Percentiles rank a stretch among this genome's conserved stretches.
phyloP scores from a whole-genome alignment of 805 yeast species.

The Yamadazyma takamatsuzukensis region DNA sequence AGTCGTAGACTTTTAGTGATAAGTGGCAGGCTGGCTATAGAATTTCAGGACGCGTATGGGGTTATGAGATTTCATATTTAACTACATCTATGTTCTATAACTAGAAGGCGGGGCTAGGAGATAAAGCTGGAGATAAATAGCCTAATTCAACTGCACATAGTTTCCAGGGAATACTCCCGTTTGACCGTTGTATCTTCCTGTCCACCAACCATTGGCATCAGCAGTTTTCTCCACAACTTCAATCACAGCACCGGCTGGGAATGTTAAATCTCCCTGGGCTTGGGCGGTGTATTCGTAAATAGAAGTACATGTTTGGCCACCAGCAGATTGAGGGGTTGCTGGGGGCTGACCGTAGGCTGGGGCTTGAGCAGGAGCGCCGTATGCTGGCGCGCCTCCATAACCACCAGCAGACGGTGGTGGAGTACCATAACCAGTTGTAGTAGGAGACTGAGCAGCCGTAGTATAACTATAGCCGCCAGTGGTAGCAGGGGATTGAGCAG shows the following conservation, averaged over 20 bases:
- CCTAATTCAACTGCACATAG: constrained; percentile 70
- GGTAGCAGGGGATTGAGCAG: constrained; percentile 12
- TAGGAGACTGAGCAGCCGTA: constrained; percentile 9
- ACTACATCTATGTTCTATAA: no score
- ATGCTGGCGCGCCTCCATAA: constrained; percentile 21
- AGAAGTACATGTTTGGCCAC: constrained; percentile 73
- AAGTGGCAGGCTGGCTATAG: no score
- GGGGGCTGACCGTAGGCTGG: constrained; percentile 30
- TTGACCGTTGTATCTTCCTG: constrained; percentile 79
- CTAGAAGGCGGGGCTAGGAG: no score
- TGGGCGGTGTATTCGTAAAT: constrained; percentile 89
- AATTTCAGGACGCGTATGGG: no score
- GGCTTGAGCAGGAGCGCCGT: constrained; percentile 19
- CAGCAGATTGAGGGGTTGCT: constrained; percentile 21
- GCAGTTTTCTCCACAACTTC: constrained; percentile 77
- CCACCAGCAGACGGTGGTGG: constrained; percentile 12
- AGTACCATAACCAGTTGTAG: constrained; percentile 15
- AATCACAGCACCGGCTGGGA: constrained; percentile 84
- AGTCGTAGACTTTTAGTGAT: no score
- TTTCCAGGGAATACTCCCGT: constrained; percentile 96
- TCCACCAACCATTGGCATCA: constrained; percentile 97
- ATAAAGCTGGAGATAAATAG: not conserved
- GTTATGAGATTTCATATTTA: no score
- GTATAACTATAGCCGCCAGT: constrained; percentile 3
- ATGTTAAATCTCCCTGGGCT: constrained; percentile 85